Evolutionary conservation across 495 filamentous ascomycete species (phyloP).

Genomic region (Letharia lupina): DNA sequence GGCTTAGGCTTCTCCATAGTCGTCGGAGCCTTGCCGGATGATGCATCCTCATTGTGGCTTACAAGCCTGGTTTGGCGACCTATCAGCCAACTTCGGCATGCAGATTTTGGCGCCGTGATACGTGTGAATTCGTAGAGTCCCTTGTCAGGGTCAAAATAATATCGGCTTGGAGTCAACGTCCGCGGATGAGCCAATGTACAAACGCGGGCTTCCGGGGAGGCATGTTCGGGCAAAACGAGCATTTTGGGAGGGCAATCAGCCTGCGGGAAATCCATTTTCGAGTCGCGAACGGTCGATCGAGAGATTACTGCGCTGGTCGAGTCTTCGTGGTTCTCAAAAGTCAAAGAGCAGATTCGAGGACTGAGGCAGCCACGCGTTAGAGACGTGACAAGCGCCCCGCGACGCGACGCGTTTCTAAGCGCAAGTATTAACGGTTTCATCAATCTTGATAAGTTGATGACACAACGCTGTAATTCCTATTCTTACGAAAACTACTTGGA

Average conservation of each 20-base stretch:
- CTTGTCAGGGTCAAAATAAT: slow-evolving; percentile 67
- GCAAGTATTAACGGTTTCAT: neutral
- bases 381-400: slow-evolving; percentile 5
- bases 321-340: neutral
- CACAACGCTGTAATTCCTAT: neutral
- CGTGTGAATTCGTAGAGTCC: slow-evolving; percentile 85
- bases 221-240: slow-evolving; percentile 69
- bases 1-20: slow-evolving; percentile 33
- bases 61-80: slow-evolving; percentile 6
- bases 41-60: neutral
- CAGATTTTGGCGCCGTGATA: slow-evolving; percentile 53
- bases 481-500: neutral
- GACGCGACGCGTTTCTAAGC: slow-evolving; percentile 10
- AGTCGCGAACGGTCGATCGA: neutral
- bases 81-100: slow-evolving; percentile 59
- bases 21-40: slow-evolving; percentile 8
- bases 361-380: slow-evolving; percentile 21
- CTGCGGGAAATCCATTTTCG: slow-evolving; percentile 2
- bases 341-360: neutral
- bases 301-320: neutral
- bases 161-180: slow-evolving; percentile 54
- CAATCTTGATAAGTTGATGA: neutral
- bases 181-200: slow-evolving; percentile 74
- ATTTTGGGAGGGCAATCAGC: slow-evolving; percentile 47
- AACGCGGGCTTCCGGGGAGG: slow-evolving; percentile 56